phyloP scores from a whole-genome alignment of 495 filamentous ascomycete genomes.

The Podospora pseudopauciseta region DNA sequence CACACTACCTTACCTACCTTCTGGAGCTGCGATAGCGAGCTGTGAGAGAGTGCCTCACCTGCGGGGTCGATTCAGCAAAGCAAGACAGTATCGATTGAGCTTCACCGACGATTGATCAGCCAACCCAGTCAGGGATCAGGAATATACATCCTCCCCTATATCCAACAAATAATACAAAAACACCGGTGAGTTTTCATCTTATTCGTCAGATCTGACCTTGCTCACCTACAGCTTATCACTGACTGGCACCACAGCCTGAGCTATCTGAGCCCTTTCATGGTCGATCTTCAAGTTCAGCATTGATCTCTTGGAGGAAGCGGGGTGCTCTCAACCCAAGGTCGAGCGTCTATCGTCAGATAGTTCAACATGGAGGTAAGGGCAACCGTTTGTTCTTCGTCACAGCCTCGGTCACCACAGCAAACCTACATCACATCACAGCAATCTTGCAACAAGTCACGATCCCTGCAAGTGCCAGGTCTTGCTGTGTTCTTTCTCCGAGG shows the following conservation, averaged over 20 bases:
- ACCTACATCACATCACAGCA: background rate
- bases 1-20: no score
- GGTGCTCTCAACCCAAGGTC: background rate
- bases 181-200: background rate
- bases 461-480: slow-evolving; percentile 13
- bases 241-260: background rate
- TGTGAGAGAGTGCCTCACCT: background rate
- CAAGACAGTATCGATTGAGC: background rate
- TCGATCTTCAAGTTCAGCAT: background rate
- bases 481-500: background rate
- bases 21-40: background rate
- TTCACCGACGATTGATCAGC: background rate
- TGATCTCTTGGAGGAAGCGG: background rate
- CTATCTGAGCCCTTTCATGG: background rate
- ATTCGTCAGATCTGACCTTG: background rate
- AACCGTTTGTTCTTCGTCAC: background rate
- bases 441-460: background rate
- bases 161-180: background rate
- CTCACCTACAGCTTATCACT: background rate
- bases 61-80: background rate
- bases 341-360: background rate
- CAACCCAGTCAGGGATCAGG: background rate
- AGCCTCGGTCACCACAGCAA: background rate
- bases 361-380: slow-evolving; percentile 22
- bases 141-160: background rate